phyloP scores from a whole-genome alignment of 1,284 basidiomycete genomes.

The Phellinidium pouzarii region DNA sequence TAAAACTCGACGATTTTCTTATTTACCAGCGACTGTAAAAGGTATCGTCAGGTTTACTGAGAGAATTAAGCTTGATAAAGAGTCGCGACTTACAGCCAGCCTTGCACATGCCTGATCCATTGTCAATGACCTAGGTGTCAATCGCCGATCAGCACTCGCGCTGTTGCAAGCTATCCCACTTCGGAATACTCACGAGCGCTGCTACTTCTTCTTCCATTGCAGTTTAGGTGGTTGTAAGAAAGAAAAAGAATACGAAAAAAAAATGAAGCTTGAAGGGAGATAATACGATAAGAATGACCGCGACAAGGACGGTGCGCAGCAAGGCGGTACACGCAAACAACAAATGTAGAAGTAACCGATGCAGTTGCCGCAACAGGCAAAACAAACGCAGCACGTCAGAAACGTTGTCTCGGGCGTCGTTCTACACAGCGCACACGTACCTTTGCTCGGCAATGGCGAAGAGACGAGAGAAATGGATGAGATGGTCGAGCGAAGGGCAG shows the following conservation, averaged over 20 bases:
- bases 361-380: background rate
- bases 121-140: conserved; percentile 45
- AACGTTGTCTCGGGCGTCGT: background rate
- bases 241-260: conserved; percentile 10
- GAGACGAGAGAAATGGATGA: conserved; percentile 12
- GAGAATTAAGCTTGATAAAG: conserved; percentile 15
- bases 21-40: conserved; percentile 30
- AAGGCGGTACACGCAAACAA: background rate
- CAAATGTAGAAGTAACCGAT: background rate
- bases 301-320: background rate
- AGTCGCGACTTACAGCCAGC: conserved; percentile 41
- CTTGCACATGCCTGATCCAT: conserved; percentile 69
- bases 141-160: background rate
- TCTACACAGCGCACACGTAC: background rate
- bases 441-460: conserved; percentile 9
- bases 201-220: conserved; percentile 41
- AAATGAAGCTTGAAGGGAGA: background rate
- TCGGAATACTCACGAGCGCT: conserved; percentile 31
- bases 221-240: conserved; percentile 17
- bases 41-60: conserved; percentile 15
- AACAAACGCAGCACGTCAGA: background rate
- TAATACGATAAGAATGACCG: background rate
- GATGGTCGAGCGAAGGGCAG: conserved; percentile 14
- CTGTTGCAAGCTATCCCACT: background rate
- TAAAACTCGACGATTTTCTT: background rate